Evolutionary conservation across 2,329 filamentous ascomycete genomes (phyloP).

Genomic region (Sordariomycetes sp.): DNA sequence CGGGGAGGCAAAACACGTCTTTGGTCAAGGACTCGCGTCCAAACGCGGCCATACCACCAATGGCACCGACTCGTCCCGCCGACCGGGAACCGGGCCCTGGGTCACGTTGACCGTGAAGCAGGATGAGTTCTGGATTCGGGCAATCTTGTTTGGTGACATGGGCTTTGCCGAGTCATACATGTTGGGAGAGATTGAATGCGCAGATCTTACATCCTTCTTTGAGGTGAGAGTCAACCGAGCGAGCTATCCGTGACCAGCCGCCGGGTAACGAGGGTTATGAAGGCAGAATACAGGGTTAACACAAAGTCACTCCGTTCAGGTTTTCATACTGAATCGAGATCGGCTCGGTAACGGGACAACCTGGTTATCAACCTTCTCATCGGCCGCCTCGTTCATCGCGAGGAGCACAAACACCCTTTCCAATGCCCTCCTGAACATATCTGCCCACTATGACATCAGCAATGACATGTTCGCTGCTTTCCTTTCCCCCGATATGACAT

Average conservation of each 20-base stretch:
- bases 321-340: conserved; percentile 61
- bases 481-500: conserved; percentile 66
- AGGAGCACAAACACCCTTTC: conserved; percentile 45
- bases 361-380: conserved; percentile 46
- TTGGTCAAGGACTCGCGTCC: conserved; percentile 31
- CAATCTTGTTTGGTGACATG: conserved; percentile 64
- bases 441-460: conserved; percentile 65
- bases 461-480: conserved; percentile 70
- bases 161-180: conserved; percentile 66
- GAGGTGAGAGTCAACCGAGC: conserved; percentile 28
- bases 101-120: conserved; percentile 50
- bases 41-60: conserved; percentile 23
- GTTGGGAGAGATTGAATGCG: conserved; percentile 58
- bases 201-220: conserved; percentile 59
- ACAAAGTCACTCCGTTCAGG: conserved; percentile 22
- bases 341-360: conserved; percentile 55
- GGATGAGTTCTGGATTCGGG: conserved; percentile 60
- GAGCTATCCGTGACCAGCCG: background rate
- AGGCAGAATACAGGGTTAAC: background rate
- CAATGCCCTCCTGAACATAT: conserved; percentile 54
- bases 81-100: conserved; percentile 21
- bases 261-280: background rate
- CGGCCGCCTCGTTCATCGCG: conserved; percentile 46
- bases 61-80: conserved; percentile 21
- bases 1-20: conserved; percentile 26